Evolutionary conservation across 345 rosid species (phyloP), one percentile per base, ranked within the genome.

Genomic region (Hibiscus mutabilis): DNA sequence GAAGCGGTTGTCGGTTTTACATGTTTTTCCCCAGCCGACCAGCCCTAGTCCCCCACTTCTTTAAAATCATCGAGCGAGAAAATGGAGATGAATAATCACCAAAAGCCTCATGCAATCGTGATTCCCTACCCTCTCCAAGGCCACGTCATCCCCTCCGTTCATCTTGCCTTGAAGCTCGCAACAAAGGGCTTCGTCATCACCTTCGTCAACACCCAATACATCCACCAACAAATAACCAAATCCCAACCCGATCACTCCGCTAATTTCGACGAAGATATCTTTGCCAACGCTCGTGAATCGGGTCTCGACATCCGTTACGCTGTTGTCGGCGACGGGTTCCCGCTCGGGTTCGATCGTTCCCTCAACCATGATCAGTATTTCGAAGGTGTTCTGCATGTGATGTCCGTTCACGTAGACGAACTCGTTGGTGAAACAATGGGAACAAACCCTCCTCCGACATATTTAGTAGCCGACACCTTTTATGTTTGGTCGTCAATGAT

Each of bases 101-200:
- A 72, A 64, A 81, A 76, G 40, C 85, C 61, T 68, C 92, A 88
- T 65, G 96, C 89, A 37, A 80, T 92, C 53, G 51, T 90, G 78
- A 47, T 90, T 14, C 69, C 92, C 6, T 82, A 81, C 72, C 96
- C 97, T 60, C 86, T 92, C 33, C 97, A 92, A 79, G 97, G 97
- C 65, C 97, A 92, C 53, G 81, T 88, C 0, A 86, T 80, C 75
- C 94, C 94, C 12, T 59, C 73, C 1, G 92, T 85, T 33, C 82
- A 88, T 52, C 84, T 92, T 15, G 96, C 97, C 65, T 60, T 83
- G 69, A 87, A 86, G 73, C 96, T 92, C 6, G 97, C 96, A 0
- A 87, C 94, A 0, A 86, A 72, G 16, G 97, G 96, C 62, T 83
- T 92, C 79, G 84, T 89, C 67, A 81, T 92, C 69, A 89, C 91